These are phyloP conservation scores for Escallonia rubra DNA, from an alignment of 129 eudicot genomes.

Conservation along the genomic window DNA sequence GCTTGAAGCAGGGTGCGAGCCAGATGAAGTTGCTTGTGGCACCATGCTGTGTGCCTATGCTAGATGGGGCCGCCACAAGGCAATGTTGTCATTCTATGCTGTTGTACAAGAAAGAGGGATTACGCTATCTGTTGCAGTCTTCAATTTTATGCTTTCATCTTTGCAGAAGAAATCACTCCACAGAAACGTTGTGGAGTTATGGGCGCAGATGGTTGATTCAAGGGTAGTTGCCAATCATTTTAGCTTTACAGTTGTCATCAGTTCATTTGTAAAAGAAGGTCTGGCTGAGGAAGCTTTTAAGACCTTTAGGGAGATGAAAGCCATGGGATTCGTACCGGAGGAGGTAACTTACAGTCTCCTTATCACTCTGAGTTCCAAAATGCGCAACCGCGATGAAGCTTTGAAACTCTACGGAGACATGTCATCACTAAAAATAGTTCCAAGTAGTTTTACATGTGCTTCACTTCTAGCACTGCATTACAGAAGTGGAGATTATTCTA, in stretches of 20 bases:
- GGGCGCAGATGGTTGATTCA: constrained; percentile 54
- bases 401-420: constrained; percentile 63
- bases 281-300: constrained; percentile 51
- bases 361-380: constrained; percentile 45
- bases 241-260: constrained; percentile 77
- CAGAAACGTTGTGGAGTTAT: constrained; percentile 49
- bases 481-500: constrained; percentile 70
- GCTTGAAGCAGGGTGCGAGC: constrained; percentile 97
- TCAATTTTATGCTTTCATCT: constrained; percentile 93
- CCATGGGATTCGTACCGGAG: constrained; percentile 65
- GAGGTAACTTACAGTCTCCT: constrained; percentile 83
- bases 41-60: constrained; percentile 97
- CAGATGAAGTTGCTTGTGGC: constrained; percentile 97
- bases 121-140: constrained; percentile 53
- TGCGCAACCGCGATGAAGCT: constrained; percentile 45
- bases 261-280: constrained; percentile 69
- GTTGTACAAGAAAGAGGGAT: constrained; percentile 79
- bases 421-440: constrained; percentile 54
- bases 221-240: constrained; percentile 55
- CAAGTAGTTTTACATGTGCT: constrained; percentile 92
- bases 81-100: constrained; percentile 84
- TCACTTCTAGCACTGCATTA: constrained; percentile 80
- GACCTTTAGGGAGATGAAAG: constrained; percentile 59
- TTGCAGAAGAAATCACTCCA: constrained; percentile 91
- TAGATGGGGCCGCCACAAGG: constrained; percentile 89